Percentiles rank a stretch among this genome's conserved stretches.
Conservation (phyloP, 345 rosid genomes). For the Citrus maxima region DNA sequence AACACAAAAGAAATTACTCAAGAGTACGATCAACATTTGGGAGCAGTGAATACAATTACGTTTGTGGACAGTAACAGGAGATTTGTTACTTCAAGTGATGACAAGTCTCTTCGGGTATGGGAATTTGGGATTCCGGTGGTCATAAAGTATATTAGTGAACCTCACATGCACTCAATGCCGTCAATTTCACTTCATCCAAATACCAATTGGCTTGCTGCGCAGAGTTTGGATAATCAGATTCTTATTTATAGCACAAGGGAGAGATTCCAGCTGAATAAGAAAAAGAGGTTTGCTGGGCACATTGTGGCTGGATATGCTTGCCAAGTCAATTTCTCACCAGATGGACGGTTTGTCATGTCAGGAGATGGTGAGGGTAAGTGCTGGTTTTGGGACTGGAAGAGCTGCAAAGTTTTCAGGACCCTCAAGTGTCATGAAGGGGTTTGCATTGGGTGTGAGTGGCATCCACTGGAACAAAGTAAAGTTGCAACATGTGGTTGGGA, state of each 20-base stretch:
- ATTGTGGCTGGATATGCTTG: slow-evolving; percentile 94
- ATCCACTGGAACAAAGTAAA: slow-evolving; percentile 96
- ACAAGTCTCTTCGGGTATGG: slow-evolving; percentile 98
- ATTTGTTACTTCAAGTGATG: slow-evolving; percentile 96
- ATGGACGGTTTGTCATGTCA: slow-evolving; percentile 98
- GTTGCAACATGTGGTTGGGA: slow-evolving; percentile 99
- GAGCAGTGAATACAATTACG: slow-evolving; percentile 93
- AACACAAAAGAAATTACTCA: slow-evolving; percentile 87
- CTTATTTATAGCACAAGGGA: slow-evolving; percentile 86
- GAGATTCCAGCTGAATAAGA: slow-evolving; percentile 95
- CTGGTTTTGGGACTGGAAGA: slow-evolving; percentile 99
- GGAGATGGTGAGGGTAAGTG: slow-evolving; percentile 99
- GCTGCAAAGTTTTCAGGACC: slow-evolving; percentile 88
- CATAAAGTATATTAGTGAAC: slow-evolving; percentile 96
- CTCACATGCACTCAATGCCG: slow-evolving; percentile 99
- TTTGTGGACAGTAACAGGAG: slow-evolving; percentile 95
- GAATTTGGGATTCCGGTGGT: slow-evolving; percentile 98
- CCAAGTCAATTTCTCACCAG: slow-evolving; percentile 98
- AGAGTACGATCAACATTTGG: slow-evolving; percentile 85
- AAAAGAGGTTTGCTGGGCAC: slow-evolving; percentile 96
- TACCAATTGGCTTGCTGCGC: slow-evolving; percentile 94
- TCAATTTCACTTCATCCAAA: slow-evolving; percentile 88
- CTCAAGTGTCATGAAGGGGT: slow-evolving; percentile 91
- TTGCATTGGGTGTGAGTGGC: slow-evolving; percentile 92
- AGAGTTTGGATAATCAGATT: slow-evolving; percentile 96